Evolutionary conservation across 805 yeast species (phyloP).

Genomic region (Jamesozyma spencerorum): DNA sequence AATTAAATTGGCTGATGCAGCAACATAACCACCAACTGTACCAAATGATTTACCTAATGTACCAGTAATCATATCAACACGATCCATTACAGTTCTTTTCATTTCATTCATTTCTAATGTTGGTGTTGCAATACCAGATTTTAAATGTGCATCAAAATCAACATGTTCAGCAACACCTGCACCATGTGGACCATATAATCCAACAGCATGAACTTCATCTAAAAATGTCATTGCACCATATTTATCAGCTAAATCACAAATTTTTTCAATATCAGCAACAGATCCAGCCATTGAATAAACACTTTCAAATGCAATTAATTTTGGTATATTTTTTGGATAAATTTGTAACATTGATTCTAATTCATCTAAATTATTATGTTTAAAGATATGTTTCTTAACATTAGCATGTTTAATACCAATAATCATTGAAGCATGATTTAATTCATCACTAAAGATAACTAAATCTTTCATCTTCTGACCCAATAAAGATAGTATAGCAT

Average conservation of each 20-base stretch:
- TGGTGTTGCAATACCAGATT: constrained; percentile 51
- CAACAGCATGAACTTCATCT: constrained; percentile 98
- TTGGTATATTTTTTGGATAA: constrained; percentile 83
- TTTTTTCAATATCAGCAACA: constrained; percentile 82
- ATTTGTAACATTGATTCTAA: constrained; percentile 68
- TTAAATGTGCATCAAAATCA: constrained; percentile 75
- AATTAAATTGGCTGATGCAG: constrained; percentile 71
- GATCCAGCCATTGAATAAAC: constrained; percentile 99
- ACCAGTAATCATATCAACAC: constrained; percentile 94
- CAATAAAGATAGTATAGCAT: constrained; percentile 80
- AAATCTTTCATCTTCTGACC: constrained; percentile 86
- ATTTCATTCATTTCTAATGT: constrained; percentile 1
- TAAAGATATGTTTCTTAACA: constrained; percentile 79
- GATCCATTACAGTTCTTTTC: constrained; percentile 60
- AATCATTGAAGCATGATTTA: constrained; percentile 97
- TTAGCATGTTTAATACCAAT: constrained; percentile 89
- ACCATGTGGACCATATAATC: constrained; percentile 98
- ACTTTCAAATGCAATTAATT: constrained; percentile 91
- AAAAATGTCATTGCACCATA: constrained; percentile 94
- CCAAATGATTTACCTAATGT: constrained; percentile 97
- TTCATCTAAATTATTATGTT: constrained; percentile 80
- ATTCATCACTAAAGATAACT: constrained; percentile 85
- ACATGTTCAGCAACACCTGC: constrained; percentile 98
- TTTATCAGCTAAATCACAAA: constrained; percentile 93
- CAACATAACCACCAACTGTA: constrained; percentile 94